Conservation (phyloP, 148 eudicot genomes). For the Suaeda aralocaspica region DNA sequence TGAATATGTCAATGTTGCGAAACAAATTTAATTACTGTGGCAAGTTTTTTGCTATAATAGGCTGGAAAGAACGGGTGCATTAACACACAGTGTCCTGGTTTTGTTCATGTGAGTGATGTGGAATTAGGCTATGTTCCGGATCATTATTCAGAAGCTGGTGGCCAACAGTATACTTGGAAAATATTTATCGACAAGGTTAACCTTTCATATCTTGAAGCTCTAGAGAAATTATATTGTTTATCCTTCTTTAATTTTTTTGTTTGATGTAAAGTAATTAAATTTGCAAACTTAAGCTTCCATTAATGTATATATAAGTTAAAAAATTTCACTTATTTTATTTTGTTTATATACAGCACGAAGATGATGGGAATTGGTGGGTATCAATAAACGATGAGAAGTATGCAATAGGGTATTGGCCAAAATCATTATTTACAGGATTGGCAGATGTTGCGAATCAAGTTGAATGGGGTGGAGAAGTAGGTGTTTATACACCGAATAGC, state of each 20-base stretch:
- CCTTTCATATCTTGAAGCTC: no score
- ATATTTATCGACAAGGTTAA: neutral
- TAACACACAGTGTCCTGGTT: neutral
- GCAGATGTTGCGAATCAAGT: constrained; percentile 6
- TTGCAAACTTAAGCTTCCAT: no score
- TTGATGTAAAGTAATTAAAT: no score
- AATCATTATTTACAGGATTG: neutral
- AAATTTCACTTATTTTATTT: no score
- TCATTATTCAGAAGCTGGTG: neutral
- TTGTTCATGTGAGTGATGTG: neutral
- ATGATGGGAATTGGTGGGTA: constrained; percentile 21
- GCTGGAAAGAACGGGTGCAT: neutral
- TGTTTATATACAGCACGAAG: constrained; percentile 5
- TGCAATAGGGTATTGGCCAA: constrained; percentile 15
- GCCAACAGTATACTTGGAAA: neutral
- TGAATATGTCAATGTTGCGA: no score
- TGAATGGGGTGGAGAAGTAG: constrained; percentile 24
- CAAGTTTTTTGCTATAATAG: no score
- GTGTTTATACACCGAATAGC: neutral
- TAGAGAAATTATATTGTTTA: no score
- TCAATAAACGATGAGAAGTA: neutral
- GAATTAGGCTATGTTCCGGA: neutral
- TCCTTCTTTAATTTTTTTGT: no score
- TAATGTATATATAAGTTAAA: no score
- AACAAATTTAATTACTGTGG: no score